Base-by-base conservation (phyloP, 1,284 basidiomycete species). In the Ustilago crameri region DNA sequence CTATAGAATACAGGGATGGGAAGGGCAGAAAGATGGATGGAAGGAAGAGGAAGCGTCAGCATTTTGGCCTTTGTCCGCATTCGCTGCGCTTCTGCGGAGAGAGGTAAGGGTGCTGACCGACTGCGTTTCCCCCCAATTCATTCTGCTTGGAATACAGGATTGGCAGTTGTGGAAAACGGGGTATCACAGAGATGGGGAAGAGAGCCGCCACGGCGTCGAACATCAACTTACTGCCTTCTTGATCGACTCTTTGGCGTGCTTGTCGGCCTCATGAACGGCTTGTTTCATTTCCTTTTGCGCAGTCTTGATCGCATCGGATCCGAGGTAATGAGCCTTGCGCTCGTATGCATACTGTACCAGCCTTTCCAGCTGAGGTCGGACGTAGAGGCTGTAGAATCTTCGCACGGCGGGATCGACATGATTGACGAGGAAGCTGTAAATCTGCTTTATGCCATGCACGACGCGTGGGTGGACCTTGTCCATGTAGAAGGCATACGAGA, bases 381-480 rank as follows among this genome's bases (percentile, higher is more conserved):
- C 62, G 30, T 77, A 79, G 44, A 79, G 49, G 27, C 68, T 72
- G 63, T 74, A 79, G 42, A 64, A 67, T 23, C 75, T 47, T 32
- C 76, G 66, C 2, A 74, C 30, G 18, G 71, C 74, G 0, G 78
- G 78, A 34, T 71, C 60, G 42, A 76, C 66, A 37, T 79, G 76
- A 48, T 74, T 68, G 54, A 76, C 58, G 44, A 72, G 55, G 56
- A 76, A 80, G 58, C 58, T 49, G 64, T 81, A 75, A 7, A 54
- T 23, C 17, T 68, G 55, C 50, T 70, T 66, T 47, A 70, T 22
- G 30, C 40, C 46, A 20, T 61, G 48, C 24, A 80, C 54, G n/a
- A 81, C 42, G 23, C 42, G 70, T 1, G 80, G 80, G 40, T 82
- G 80, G 24, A 79, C 58, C 62, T 74, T 75, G 60, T 76, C 58